Conservation (phyloP, 805 yeast species). For the Ogataea saltuana region DNA sequence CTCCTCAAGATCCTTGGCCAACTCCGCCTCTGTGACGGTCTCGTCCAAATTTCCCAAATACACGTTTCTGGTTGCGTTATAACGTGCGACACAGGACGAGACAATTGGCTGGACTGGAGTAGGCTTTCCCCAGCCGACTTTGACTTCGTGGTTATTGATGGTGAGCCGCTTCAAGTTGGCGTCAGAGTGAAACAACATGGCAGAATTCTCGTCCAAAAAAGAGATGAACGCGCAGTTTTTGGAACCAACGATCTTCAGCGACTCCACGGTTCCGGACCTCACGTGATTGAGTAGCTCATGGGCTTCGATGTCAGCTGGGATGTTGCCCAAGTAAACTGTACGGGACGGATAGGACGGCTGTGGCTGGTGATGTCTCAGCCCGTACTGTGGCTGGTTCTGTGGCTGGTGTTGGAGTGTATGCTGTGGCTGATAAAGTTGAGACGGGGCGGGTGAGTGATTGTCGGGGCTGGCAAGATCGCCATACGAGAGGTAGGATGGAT, state of each 20-base stretch:
- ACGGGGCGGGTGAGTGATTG: too few species aligned
- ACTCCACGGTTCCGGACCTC: conserved; percentile 86
- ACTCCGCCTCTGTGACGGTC: conserved; percentile 63
- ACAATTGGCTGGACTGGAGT: conserved; percentile 74
- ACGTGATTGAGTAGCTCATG: conserved; percentile 87
- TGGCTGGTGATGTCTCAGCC: conserved; percentile 6
- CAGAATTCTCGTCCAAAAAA: conserved; percentile 85
- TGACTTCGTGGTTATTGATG: conserved; percentile 77
- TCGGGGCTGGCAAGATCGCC: too few species aligned
- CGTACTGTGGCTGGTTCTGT: conserved; percentile 3
- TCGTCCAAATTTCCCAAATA: conserved; percentile 75
- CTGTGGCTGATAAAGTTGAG: too few species aligned
- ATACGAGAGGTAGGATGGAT: too few species aligned
- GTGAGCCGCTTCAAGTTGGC: conserved; percentile 81
- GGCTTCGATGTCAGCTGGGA: conserved; percentile 78
- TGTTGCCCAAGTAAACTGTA: conserved; percentile 86
- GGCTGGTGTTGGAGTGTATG: too few species aligned
- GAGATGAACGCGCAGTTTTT: conserved; percentile 90
- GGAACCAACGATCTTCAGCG: conserved; percentile 72
- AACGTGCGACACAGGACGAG: conserved; percentile 71
- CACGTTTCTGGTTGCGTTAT: conserved; percentile 92
- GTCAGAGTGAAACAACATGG: conserved; percentile 89
- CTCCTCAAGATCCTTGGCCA: conserved; percentile 62
- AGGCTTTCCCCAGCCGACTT: conserved; percentile 93
- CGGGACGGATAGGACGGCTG: conserved; percentile 49